phyloP scores from a whole-genome alignment of 2,329 filamentous ascomycete species.

The Chrysoporthe deuterocubensis region DNA sequence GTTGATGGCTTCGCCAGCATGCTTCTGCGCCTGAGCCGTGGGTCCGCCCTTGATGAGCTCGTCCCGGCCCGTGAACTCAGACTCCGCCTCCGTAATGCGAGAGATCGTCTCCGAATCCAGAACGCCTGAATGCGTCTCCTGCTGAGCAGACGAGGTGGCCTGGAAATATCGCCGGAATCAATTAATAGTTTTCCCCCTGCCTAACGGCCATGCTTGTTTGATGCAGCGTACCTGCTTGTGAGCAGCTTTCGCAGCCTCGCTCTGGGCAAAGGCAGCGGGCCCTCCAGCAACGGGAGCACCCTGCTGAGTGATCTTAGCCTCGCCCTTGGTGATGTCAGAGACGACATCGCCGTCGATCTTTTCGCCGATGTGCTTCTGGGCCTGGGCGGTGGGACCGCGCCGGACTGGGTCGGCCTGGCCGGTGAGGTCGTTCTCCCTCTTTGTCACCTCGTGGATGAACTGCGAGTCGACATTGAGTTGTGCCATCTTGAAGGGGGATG shows the following conservation, averaged over 20 bases:
- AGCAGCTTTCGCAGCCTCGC: conserved; percentile 24
- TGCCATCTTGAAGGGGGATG: conserved; percentile 27
- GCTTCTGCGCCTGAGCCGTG: conserved; percentile 46
- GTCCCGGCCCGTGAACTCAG: conserved; percentile 41
- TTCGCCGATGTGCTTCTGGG: conserved; percentile 41
- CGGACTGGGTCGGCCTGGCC: conserved; percentile 39
- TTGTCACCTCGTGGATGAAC: conserved; percentile 45
- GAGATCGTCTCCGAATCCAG: conserved; percentile 41
- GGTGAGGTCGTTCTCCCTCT: conserved; percentile 45
- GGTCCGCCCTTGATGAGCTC: conserved; percentile 43
- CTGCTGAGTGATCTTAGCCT: conserved; percentile 42
- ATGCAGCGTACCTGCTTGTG: background rate
- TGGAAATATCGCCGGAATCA: too few relatives aligned
- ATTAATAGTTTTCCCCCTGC: background rate
- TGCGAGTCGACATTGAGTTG: conserved; percentile 32
- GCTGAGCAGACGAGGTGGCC: background rate
- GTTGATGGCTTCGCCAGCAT: conserved; percentile 40
- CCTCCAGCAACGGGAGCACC: conserved; percentile 38
- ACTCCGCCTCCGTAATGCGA: conserved; percentile 45
- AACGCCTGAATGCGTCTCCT: conserved; percentile 30
- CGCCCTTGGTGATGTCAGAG: conserved; percentile 45
- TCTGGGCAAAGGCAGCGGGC: conserved; percentile 43
- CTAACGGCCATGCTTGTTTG: background rate
- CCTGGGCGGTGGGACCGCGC: conserved; percentile 45
- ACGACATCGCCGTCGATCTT: conserved; percentile 39